These are phyloP conservation scores for Amanita exitialis DNA, from an alignment of 768 basidiomycete species.

Conservation along the genomic window DNA sequence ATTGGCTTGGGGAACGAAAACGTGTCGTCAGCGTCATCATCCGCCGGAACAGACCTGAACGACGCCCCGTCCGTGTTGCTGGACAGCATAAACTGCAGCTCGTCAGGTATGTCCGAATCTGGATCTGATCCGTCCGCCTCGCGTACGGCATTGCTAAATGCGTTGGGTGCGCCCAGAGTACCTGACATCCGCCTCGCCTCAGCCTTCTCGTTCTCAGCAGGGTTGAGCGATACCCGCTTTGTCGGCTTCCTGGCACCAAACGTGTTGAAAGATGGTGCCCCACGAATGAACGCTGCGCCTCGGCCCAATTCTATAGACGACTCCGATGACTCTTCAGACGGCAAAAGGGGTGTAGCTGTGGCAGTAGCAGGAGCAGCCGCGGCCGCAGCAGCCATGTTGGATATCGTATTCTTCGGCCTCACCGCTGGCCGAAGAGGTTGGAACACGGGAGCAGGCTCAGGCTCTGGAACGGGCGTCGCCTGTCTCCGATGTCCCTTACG, in stretches of 20 bases:
- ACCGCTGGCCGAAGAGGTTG: slow-evolving; percentile 43
- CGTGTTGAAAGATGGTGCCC: slow-evolving; percentile 26
- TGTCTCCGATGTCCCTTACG: slow-evolving; percentile 41
- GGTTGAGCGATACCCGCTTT: neutral
- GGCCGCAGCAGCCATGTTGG: neutral
- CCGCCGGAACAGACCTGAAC: neutral
- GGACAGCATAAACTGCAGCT: slow-evolving; percentile 54
- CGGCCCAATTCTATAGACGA: slow-evolving; percentile 17
- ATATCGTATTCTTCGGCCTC: slow-evolving; percentile 16
- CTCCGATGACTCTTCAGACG: slow-evolving; percentile 11
- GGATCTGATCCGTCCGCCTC: slow-evolving; percentile 49
- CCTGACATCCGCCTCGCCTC: slow-evolving; percentile 46
- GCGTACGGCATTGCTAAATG: slow-evolving; percentile 33
- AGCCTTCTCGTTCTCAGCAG: slow-evolving; percentile 6
- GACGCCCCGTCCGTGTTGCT: slow-evolving; percentile 24
- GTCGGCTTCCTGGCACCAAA: slow-evolving; percentile 21
- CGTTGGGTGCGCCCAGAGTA: slow-evolving; percentile 55
- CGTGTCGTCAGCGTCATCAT: slow-evolving; percentile 20
- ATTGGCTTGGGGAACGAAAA: slow-evolving; percentile 16
- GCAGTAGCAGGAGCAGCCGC: neutral
- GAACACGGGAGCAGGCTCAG: slow-evolving; percentile 49
- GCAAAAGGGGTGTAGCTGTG: neutral
- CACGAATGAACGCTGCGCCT: slow-evolving; percentile 16
- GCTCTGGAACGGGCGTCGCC: slow-evolving; percentile 46
- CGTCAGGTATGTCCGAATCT: slow-evolving; percentile 76